Evolutionary conservation across 805 yeast species (phyloP).

Genomic region (Lachancea fermentati): DNA sequence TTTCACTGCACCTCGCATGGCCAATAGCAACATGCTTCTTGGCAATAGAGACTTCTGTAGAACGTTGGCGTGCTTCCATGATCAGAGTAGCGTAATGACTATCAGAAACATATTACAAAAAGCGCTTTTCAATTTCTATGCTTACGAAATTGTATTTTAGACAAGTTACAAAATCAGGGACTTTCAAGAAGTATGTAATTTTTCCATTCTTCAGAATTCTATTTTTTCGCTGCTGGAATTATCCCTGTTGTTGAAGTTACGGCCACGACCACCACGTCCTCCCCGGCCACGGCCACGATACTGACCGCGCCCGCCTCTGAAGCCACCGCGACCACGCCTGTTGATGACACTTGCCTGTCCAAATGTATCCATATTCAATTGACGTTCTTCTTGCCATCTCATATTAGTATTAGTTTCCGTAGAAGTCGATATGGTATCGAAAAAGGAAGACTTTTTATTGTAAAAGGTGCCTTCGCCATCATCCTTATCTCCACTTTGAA

Average conservation of each 20-base stretch:
- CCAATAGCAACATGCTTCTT: too few relatives aligned
- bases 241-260: slow-evolving; percentile 15
- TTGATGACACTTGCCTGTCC: slow-evolving; percentile 59
- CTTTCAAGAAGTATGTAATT: not conserved
- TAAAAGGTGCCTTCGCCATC: slow-evolving; percentile 38
- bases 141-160: too few relatives aligned
- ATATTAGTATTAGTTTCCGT: slow-evolving; percentile 42
- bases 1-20: too few relatives aligned
- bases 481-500: slow-evolving; percentile 13
- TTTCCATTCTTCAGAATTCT: slow-evolving; percentile 7
- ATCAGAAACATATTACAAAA: too few relatives aligned
- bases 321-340: slow-evolving; percentile 48
- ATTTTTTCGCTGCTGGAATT: slow-evolving; percentile 13
- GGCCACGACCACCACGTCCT: slow-evolving; percentile 31
- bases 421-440: slow-evolving; percentile 77
- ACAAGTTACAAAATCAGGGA: not conserved
- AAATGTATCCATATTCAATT: slow-evolving; percentile 74
- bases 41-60: too few relatives aligned
- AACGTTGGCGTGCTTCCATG: too few relatives aligned
- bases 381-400: slow-evolving; percentile 70
- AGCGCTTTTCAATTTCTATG: too few relatives aligned
- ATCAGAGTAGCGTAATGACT: too few relatives aligned
- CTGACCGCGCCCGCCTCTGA: slow-evolving; percentile 37
- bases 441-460: slow-evolving; percentile 79
- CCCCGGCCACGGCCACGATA: slow-evolving; percentile 34